A percentile compares a stretch with the other conserved stretches of the same genome.
Conservation (phyloP, 345 rosid genomes). For the Raphanus sativus region DNA sequence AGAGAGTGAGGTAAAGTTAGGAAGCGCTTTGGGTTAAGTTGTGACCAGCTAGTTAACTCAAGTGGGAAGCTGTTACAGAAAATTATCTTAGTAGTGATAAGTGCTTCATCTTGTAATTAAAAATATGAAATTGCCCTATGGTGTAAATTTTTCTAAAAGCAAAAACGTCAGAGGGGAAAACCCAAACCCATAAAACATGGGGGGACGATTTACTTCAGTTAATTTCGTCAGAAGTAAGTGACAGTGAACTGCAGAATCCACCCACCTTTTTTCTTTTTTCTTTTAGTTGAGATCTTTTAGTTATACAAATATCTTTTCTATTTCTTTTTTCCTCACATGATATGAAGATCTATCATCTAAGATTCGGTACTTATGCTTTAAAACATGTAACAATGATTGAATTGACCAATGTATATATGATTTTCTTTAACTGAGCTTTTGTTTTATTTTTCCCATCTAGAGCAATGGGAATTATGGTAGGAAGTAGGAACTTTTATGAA, state of each 20-base stretch:
- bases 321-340: background rate
- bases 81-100: too few relatives aligned
- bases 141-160: too few relatives aligned
- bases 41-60: too few relatives aligned
- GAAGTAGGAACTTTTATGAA: background rate
- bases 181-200: constrained; percentile 42
- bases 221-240: constrained; percentile 32
- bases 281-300: constrained; percentile 1
- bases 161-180: constrained; percentile 36
- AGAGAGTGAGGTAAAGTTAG: too few relatives aligned
- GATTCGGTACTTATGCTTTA: constrained; percentile 25
- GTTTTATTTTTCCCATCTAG: background rate
- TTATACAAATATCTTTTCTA: background rate
- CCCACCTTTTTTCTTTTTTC: background rate
- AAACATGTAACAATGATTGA: constrained; percentile 17
- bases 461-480: background rate
- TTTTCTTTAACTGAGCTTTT: background rate
- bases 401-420: background rate
- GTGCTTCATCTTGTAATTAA: too few relatives aligned
- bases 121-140: too few relatives aligned
- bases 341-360: constrained; percentile 22
- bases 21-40: too few relatives aligned
- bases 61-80: too few relatives aligned
- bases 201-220: constrained; percentile 31
- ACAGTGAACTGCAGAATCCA: constrained; percentile 32